Base-by-base conservation (phyloP, 2,329 filamentous ascomycete genomes). In the Nigrospora sphaerica region DNA sequence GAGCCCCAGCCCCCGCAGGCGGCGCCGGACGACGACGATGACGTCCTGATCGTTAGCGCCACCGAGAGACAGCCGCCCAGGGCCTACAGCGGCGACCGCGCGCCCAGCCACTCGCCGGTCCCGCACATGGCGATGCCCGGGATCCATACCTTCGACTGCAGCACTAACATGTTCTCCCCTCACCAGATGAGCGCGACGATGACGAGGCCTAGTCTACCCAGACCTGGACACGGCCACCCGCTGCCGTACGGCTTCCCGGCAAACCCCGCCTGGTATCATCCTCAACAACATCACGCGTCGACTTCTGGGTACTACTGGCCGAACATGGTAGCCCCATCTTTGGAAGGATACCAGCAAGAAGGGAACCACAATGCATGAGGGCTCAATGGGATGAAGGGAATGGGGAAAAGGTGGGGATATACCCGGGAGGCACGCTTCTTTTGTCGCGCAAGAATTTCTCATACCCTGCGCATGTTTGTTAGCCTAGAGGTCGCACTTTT, bases 161-260 rank as follows among this genome's bases (percentile, higher is more conserved):
- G 52, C 53, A 51, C 59, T 62, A 60, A 62, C 55, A 52, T 52
- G 46, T 55, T 56, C 45, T 52, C 52, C 54, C 37, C 19, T 13
- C 17, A 45, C 18, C 32, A 41, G 44, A 52, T 17, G 23, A 44
- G 44, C 17, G 39, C 47, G 35, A 42, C 46, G 38, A 35, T 38
- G 47, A 42, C 45, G 39, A 52, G 34, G 47, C 42, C 42, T 42
- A 18, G 46, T 35, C 32, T 48, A 46, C 33, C 17, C 57, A 54
- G 46, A 33, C 17, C 36, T 19, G 28, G 23, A 12, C 42, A 45
- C n/a, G 45, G 42, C 19, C 45, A 46, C 46, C 42, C 56, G 17
- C 52, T 54, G 37, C 52, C 56, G 31, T 61, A 60, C 39, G 55
- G 54, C 16, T 57, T 58, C 17, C 35, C 40, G 33, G 34, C 46